phyloP scores from a whole-genome alignment of 106 monocot species.

The Narthecium ossifragum region DNA sequence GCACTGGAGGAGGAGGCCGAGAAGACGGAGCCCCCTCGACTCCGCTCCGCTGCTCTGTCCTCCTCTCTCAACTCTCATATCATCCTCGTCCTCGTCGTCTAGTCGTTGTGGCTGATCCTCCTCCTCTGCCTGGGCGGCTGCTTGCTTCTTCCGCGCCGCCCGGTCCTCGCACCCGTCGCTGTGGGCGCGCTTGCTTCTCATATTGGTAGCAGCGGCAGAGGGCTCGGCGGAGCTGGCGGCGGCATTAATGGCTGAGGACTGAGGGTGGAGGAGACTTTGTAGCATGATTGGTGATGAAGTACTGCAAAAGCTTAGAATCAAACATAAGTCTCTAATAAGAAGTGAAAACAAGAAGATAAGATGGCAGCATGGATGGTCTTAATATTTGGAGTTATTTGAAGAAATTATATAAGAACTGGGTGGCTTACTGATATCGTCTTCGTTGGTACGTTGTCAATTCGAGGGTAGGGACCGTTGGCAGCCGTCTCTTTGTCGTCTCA shows the following conservation, averaged over 20 bases:
- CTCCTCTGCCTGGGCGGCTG: background rate
- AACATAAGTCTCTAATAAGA: no score
- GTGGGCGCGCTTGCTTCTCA: slow-evolving; percentile 4
- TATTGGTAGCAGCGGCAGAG: background rate
- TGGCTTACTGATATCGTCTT: background rate
- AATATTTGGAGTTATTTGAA: background rate
- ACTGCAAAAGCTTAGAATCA: no score
- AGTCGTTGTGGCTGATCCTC: no score
- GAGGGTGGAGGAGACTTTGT: slow-evolving; percentile 5
- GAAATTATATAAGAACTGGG: background rate
- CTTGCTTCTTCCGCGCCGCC: background rate
- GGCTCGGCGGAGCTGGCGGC: background rate
- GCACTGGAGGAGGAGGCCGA: slow-evolving; percentile 59
- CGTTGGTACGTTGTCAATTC: background rate
- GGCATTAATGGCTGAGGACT: background rate
- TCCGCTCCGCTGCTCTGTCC: slow-evolving; percentile 20
- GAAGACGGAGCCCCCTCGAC: slow-evolving; percentile 36
- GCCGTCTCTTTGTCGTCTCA: slow-evolving; percentile 6
- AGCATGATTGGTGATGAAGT: slow-evolving; percentile 1
- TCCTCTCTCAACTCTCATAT: background rate
- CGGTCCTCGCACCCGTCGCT: slow-evolving; percentile 1
- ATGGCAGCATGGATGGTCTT: no score
- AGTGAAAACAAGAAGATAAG: background rate
- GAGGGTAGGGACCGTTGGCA: background rate
- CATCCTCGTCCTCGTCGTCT: background rate